These are phyloP conservation scores for Lasiosphaeria ovina DNA, from an alignment of 495 filamentous ascomycete species.

Conservation along the genomic window DNA sequence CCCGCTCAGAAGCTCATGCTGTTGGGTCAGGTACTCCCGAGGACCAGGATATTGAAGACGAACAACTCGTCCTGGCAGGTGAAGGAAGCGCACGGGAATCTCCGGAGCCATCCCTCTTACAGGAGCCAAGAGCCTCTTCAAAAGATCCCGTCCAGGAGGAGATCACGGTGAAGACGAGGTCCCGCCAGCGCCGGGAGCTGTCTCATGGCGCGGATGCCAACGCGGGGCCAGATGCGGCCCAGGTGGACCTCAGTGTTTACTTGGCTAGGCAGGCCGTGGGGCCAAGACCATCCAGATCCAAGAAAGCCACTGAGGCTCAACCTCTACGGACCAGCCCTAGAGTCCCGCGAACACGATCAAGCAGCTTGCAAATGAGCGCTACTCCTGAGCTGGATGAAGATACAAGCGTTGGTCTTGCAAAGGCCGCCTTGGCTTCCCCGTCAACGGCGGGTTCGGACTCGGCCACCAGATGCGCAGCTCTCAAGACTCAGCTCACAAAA, in stretches of 20 bases:
- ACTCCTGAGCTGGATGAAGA: conserved; percentile 22
- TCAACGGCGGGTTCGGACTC: conserved; percentile 13
- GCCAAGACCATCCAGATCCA: conserved; percentile 23
- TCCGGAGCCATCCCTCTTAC: not conserved
- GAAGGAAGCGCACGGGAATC: not conserved
- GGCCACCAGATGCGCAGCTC: conserved; percentile 21
- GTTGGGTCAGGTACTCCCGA: too few relatives aligned
- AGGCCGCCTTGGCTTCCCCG: conserved; percentile 23
- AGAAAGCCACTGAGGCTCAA: conserved; percentile 21
- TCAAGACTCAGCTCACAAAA: conserved; percentile 41
- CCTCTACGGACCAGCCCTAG: conserved; percentile 25
- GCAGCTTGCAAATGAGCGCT: conserved; percentile 24
- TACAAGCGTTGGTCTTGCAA: conserved; percentile 23
- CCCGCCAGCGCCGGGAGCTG: not conserved
- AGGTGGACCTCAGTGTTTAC: conserved; percentile 32
- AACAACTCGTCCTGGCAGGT: not conserved
- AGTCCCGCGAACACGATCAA: conserved; percentile 26
- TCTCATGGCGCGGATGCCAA: conserved; percentile 1
- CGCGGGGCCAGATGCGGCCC: not conserved
- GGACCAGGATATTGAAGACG: too few relatives aligned
- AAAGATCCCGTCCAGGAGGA: conserved; percentile 19
- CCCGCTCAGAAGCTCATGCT: too few relatives aligned
- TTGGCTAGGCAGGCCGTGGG: conserved; percentile 36
- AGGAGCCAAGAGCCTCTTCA: not conserved
- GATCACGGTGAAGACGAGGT: conserved; percentile 8